These are phyloP conservation scores for Yamadazyma sp. DNA, from an alignment of 1,139 yeast species.

Conservation along the genomic window DNA sequence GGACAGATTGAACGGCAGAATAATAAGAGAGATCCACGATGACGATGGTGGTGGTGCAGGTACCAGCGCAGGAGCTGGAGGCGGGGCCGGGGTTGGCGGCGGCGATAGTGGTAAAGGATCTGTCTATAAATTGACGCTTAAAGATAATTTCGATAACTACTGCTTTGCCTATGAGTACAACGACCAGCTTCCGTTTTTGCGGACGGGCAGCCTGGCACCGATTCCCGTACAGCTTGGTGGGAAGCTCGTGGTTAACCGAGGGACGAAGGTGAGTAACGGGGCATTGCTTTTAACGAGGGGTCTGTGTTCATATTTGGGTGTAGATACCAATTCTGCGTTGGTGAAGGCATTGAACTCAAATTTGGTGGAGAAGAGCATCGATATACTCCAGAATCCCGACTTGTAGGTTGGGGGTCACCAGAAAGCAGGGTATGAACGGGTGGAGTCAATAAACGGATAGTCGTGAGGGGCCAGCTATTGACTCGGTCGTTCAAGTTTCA, in stretches of 20 bases:
- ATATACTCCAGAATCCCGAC: conserved; percentile 21
- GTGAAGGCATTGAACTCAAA: conserved; percentile 24
- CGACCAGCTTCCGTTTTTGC: conserved; percentile 36
- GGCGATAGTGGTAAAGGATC: conserved; percentile 1
- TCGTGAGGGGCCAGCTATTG: too few species aligned
- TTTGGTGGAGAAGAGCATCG: conserved; percentile 36
- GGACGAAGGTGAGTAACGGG: conserved; percentile 36
- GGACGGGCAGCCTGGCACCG: conserved; percentile 25
- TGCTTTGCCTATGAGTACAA: conserved; percentile 42
- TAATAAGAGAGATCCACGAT: conserved; percentile 36
- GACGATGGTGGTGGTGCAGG: conserved; percentile 20
- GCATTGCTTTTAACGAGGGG: conserved; percentile 29
- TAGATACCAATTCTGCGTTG: conserved; percentile 21
- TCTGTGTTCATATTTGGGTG: conserved; percentile 36
- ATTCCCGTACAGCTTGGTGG: conserved; percentile 43
- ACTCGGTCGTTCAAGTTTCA: too few species aligned
- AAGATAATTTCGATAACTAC: conserved; percentile 31
- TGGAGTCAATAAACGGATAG: too few species aligned
- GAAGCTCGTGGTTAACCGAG: conserved; percentile 29
- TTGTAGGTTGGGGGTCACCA: too few species aligned
- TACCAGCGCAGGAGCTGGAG: too few species aligned
- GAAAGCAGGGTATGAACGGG: too few species aligned
- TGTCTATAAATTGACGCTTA: conserved; percentile 34
- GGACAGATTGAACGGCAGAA: conserved; percentile 29
- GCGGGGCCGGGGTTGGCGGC: conserved; percentile 1